Evolutionary conservation across 345 rosid genomes (phyloP), one percentile per base, ranked within the genome.

Genomic region (Citrus mangshanensis): DNA sequence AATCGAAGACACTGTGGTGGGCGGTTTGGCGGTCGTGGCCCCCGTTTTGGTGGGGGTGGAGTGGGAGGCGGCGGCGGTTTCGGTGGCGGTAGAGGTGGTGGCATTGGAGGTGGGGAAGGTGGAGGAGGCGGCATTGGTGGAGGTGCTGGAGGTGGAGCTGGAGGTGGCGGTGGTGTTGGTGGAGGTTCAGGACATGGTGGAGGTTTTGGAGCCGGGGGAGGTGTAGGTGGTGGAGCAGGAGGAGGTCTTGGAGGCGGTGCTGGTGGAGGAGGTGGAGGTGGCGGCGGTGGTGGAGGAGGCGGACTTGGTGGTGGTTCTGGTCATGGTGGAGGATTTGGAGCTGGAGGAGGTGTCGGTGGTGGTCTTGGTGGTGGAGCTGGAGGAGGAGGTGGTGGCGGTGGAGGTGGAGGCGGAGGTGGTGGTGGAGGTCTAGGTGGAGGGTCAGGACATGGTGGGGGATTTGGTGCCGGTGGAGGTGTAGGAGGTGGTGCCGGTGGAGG

Each of bases 261-360:
- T 0, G 86, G 86, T 5, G 82, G 84, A 16, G 78, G 83, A 69
- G 74, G n/a, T n/a, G n/a, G 84, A 8, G 92, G 82, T 4, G 86
- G 83, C 0, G 86, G 86, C 2, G 82, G 84, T 5, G 78, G 83
- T 55, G 74, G 87, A n/a, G 79, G 83, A 5, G 90, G 89, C 1
- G 86, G 86, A 1, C 88, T 82, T 0, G 89, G 90, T 3, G 93
- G 91, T 24, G 91, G 90, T 4, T 81, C 84, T 1, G 88, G 85
- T 3, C 81, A 75, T 6, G 91, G 87, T 32, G 85, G 90, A 1
- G 90, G 88, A 1, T 70, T 79, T 13, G 88, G 85, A 3, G 88
- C 82, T 0, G 90, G 92, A 0, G 87, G 79, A 18, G 93, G 90
- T 0, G 84, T 77, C 0, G 92, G 89, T 1, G 89, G 84, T 7